Evolutionary conservation across 352 stramenopile genomes (phyloP), one percentile per base, ranked within the genome.

Genomic region (Globisporangium orthogonon): DNA sequence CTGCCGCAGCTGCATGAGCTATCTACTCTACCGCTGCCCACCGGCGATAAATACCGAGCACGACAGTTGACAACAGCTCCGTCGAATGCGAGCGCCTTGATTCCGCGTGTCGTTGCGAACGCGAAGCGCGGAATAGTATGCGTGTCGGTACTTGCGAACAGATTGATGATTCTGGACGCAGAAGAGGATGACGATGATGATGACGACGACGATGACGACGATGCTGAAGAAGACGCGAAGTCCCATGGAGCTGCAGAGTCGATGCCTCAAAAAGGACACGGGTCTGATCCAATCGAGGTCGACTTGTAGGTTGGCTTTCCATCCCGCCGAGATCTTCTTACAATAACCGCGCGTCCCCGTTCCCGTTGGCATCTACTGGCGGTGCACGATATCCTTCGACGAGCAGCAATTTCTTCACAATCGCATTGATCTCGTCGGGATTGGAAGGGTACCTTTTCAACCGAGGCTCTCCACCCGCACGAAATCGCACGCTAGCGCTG

Each of bases 121-220:
- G 80, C 70, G 14, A 71, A 76, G 61, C 70, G 78, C 50, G 80
- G 80, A 1, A 64, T 87, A 48, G 30, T 91, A 18, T 88, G 76
- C 35, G 58, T 84, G 9, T 61, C 69, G 15, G 49, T 72, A 7
- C 54, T 57, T 50, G 52, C 62, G 18, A 69, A 56, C 49, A 63
- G 69, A 30, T 70, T 91, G 48, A 61, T 59, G 31, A 60, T 91
- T 31, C 72, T 82, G 14, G 81, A 91, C 54, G 78, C 71, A 31
- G 80, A 88, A 66, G 78, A 91, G 28, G 66, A 61, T 15, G 65
- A 76, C 17, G 70, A 79, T 1, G 73, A 77, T 1, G 60, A 71
- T 2, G 62, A 74, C 1, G 54, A 60, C 1, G 63, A 55, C 3
- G 57, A 51, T 4, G 30, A 35, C 0, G 46, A 54, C 15, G 37